Conservation (phyloP, 257 asterid genomes). For the Ligustrum vulgare region DNA sequence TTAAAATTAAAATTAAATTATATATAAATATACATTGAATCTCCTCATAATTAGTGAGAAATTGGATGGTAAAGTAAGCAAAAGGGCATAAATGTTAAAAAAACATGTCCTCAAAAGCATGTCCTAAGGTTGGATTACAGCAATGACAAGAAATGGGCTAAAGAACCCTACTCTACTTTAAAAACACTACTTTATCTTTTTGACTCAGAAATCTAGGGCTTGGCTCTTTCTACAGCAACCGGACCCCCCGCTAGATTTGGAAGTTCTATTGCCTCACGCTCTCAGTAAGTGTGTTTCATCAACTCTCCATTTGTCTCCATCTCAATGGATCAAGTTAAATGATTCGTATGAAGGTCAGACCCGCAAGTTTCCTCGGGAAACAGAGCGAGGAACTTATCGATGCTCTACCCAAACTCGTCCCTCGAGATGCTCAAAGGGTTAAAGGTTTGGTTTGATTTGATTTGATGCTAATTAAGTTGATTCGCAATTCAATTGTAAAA, state of each 20-base stretch:
- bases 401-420: no score
- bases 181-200: background rate
- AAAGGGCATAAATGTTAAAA: conserved; percentile 25
- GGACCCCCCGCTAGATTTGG: conserved; percentile 3
- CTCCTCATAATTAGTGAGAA: conserved; percentile 3
- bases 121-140: conserved; percentile 21
- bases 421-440: no score
- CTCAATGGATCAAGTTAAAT: background rate
- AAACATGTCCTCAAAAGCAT: conserved; percentile 21
- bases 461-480: no score
- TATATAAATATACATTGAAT: background rate
- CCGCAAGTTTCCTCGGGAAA: no score
- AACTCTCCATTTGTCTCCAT: background rate
- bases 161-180: background rate
- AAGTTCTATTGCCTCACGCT: background rate
- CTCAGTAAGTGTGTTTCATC: background rate
- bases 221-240: background rate
- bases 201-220: conserved; percentile 8
- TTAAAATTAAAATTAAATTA: background rate
- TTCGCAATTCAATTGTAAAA: no score
- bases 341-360: background rate
- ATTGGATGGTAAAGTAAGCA: background rate
- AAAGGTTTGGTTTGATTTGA: no score
- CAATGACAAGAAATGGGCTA: conserved; percentile 6
- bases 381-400: no score